Evolutionary conservation across 176 grass and related monocot genomes (phyloP).

Genomic region (Thalia dealbata): DNA sequence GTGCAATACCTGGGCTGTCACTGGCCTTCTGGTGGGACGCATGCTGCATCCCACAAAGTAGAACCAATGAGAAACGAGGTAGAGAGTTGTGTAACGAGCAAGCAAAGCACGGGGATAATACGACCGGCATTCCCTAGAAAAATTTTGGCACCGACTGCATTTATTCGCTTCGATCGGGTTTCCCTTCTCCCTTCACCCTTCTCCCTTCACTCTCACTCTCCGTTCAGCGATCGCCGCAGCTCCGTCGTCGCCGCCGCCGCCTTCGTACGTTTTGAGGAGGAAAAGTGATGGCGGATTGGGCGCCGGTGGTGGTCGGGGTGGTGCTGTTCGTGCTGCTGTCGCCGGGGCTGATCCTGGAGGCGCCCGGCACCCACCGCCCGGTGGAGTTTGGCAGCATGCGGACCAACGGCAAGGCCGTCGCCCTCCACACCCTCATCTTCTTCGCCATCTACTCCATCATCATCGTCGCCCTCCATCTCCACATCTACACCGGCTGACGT

Average conservation of each 20-base stretch:
- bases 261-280: not conserved
- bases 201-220: not conserved
- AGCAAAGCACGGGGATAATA: too few relatives aligned
- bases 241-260: not conserved
- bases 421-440: conserved; percentile 15
- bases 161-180: not conserved
- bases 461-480: conserved; percentile 10
- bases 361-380: not conserved
- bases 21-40: too few relatives aligned
- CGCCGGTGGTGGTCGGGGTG: conserved; percentile 10
- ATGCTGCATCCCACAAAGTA: too few relatives aligned
- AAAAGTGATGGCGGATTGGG: conserved; percentile 8
- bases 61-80: not conserved
- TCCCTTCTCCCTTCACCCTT: too few relatives aligned
- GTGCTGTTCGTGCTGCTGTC: conserved; percentile 18
- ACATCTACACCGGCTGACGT: conserved; percentile 30
- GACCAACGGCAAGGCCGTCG: conserved; percentile 8
- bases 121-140: too few relatives aligned
- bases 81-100: not conserved
- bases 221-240: not conserved
- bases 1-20: too few relatives aligned
- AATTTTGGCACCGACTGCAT: not conserved
- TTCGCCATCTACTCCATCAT: conserved; percentile 9
- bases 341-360: conserved; percentile 15
- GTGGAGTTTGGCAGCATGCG: conserved; percentile 11